Conservation (phyloP, 192 early-diverging fungal genomes). For the Physocladia obscura region DNA sequence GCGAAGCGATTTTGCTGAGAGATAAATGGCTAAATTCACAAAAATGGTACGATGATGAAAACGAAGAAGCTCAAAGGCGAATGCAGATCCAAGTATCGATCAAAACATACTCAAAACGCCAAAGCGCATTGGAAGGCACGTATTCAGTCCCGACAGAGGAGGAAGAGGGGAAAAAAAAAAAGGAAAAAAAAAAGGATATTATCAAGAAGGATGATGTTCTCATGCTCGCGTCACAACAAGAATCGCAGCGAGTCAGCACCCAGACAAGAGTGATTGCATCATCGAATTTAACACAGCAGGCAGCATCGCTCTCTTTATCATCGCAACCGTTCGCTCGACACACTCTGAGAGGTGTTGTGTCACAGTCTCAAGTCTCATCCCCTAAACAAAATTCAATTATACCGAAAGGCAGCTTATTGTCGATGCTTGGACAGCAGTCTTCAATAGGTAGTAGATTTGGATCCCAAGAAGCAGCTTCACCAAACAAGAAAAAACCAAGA, state of each 20-base stretch:
- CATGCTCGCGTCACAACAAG: neutral
- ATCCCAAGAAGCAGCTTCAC: no score
- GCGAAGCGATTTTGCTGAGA: slow-evolving; percentile 11
- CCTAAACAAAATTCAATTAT: no score
- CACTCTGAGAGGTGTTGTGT: no score
- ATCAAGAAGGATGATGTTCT: neutral
- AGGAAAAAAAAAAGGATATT: neutral
- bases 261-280: neutral
- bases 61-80: slow-evolving; percentile 5
- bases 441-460: no score
- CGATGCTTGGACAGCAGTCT: no score
- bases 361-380: no score
- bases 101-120: neutral
- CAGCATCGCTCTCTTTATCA: no score
- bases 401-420: no score
- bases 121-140: neutral
- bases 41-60: slow-evolving; percentile 9
- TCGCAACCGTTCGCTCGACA: no score
- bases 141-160: neutral
- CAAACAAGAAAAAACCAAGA: no score
- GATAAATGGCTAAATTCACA: slow-evolving; percentile 19
- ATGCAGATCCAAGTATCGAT: slow-evolving; percentile 2
- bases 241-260: neutral
- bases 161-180: neutral
- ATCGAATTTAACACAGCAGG: neutral